Evolutionary conservation across 345 rosid species (phyloP), one percentile per base, ranked within the genome.

Genomic region (Salix koriyanagi): DNA sequence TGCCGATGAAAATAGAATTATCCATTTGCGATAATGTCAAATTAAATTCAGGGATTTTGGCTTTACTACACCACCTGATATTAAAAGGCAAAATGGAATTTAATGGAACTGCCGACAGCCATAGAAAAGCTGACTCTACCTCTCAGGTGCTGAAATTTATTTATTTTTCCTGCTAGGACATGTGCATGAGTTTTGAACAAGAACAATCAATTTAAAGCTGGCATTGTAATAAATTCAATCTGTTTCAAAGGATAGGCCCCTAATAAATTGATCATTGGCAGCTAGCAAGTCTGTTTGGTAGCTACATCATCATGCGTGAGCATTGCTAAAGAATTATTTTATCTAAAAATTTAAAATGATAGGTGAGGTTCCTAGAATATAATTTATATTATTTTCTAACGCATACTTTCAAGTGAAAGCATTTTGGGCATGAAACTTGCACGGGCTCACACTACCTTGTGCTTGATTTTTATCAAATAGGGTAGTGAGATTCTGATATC

Each of bases 201-300:
- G 65, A 16, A 69, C 26, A 66, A 67, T 71, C 71, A 75, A 58
- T 79, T 75, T 32, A 67, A 70, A 82, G 69, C 79, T 69, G 79
- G 34, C 69, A 71, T 11, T 34, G 70, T 46, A 81, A 75, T 78
- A 23, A 80, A 75, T 75, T 52, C 77, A 78, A 16, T 23, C 54
- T 36, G 77, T 67, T 61, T 71, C 64, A 32, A 28, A 50, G 70
- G 79, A 71, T 65, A 79, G 71, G 81, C 37, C 72, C 60, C 48
- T 21, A 71, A 52, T 76, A 76, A 77, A 73, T 77, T 46, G 70
- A 19, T 68, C 70, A 34, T 37, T 71, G 81, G 62, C 75, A 73
- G 67, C 75, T 77, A 65, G 74, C 36, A 76, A 69, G 23, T 16
- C 67, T 52, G 79, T 75, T 71, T 50, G 72, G 75, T 77, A 41